Evolutionary conservation across 2,329 filamentous ascomycete genomes (phyloP).

Genomic region (Cryphonectria nitschkei): DNA sequence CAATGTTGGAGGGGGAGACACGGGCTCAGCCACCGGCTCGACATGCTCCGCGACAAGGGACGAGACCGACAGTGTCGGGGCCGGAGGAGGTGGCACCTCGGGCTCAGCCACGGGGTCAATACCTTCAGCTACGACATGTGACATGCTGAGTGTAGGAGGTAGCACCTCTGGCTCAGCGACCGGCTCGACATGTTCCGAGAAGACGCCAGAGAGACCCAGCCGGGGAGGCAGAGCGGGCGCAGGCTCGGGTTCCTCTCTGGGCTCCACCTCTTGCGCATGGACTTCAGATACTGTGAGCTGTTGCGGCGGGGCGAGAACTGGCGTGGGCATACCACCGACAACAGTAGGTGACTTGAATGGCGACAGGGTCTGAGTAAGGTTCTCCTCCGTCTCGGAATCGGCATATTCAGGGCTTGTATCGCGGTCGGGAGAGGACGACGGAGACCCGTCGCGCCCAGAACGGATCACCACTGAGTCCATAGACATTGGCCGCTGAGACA

Average conservation of each 20-base stretch:
- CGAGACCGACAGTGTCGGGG: slow-evolving; percentile 30
- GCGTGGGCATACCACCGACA: slow-evolving; percentile 29
- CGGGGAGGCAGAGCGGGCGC: slow-evolving; percentile 39
- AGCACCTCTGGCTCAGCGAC: slow-evolving; percentile 30
- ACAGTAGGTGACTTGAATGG: slow-evolving; percentile 50
- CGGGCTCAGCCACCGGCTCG: slow-evolving; percentile 27
- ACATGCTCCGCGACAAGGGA: slow-evolving; percentile 25
- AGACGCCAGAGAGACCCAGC: slow-evolving; percentile 40
- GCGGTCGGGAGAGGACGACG: slow-evolving; percentile 41
- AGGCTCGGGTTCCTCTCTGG: slow-evolving; percentile 39
- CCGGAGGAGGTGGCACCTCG: slow-evolving; percentile 29
- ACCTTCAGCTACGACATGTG: slow-evolving; percentile 24
- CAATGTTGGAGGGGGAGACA: slow-evolving; percentile 11
- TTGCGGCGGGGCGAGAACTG: slow-evolving; percentile 39
- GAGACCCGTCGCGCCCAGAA: background rate
- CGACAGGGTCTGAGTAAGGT: slow-evolving; percentile 57
- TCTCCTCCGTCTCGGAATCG: slow-evolving; percentile 54
- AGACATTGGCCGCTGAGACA: slow-evolving; percentile 48
- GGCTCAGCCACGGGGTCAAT: slow-evolving; percentile 39
- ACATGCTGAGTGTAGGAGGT: slow-evolving; percentile 19
- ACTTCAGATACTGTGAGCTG: slow-evolving; percentile 50
- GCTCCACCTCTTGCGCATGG: slow-evolving; percentile 49
- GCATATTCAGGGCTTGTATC: slow-evolving; percentile 58
- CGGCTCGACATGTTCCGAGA: slow-evolving; percentile 35
- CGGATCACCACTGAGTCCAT: slow-evolving; percentile 43